Conservation (phyloP, 495 filamentous ascomycete genomes). For the Recurvomyces mirabilis region DNA sequence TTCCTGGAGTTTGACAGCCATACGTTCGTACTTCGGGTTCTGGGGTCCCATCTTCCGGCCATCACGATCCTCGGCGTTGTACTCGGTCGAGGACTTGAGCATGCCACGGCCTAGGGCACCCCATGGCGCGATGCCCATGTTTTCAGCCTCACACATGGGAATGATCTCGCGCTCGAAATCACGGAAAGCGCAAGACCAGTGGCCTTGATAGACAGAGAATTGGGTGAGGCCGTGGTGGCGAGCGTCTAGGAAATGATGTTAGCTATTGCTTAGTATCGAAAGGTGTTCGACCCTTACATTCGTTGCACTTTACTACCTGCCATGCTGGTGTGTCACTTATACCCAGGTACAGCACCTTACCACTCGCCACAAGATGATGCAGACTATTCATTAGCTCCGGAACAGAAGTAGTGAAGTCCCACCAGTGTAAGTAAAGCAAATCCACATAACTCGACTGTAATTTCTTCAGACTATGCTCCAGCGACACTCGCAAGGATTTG, state of each 20-base stretch:
- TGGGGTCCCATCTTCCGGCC: conserved; percentile 34
- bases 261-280: not conserved
- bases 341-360: conserved; percentile 63
- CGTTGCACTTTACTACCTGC: conserved; percentile 27
- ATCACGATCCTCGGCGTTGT: conserved; percentile 22
- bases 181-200: conserved; percentile 20
- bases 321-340: conserved; percentile 50
- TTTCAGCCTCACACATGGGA: conserved; percentile 35
- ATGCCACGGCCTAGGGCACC: conserved; percentile 51
- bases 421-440: conserved; percentile 45
- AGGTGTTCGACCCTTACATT: conserved; percentile 5
- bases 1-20: conserved; percentile 46
- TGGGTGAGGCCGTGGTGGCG: conserved; percentile 21
- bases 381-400: conserved; percentile 61
- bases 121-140: conserved; percentile 61
- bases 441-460: conserved; percentile 60
- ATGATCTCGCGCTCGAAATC: conserved; percentile 27
- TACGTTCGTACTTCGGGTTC: conserved; percentile 22
- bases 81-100: conserved; percentile 41
- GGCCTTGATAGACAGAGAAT: conserved; percentile 25
- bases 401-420: conserved; percentile 53
- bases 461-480: conserved; percentile 47
- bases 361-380: conserved; percentile 44
- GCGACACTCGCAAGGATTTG: conserved; percentile 46
- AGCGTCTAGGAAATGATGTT: conserved; percentile 8